Percentiles rank a stretch among this genome's conserved stretches.
Evolutionary conservation across 164 flowering plant species (phyloP).

Genomic region (Protea cynaroides): DNA sequence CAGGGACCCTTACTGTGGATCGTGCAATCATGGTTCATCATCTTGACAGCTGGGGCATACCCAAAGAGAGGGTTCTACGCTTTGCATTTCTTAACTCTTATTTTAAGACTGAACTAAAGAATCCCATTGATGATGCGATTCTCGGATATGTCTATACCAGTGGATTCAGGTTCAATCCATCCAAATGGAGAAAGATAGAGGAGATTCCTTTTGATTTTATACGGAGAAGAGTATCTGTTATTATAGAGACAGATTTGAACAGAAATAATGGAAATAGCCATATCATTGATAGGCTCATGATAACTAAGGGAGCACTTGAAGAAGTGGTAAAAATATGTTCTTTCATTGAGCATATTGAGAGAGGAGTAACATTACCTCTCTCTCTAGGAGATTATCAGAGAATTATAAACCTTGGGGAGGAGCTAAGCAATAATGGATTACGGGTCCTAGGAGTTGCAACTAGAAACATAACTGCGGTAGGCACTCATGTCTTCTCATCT

Average conservation of each 20-base stretch:
- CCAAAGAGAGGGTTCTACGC: constrained; percentile 48
- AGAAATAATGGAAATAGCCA: constrained; percentile 8
- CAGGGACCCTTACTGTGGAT: constrained; percentile 76
- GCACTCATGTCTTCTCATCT: constrained; percentile 7
- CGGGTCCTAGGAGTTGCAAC: constrained; percentile 54
- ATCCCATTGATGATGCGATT: constrained; percentile 76
- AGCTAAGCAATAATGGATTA: constrained; percentile 53
- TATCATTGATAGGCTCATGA: constrained; percentile 19
- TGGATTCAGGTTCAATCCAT: constrained; percentile 59
- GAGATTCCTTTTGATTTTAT: constrained; percentile 76
- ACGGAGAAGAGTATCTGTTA: constrained; percentile 55
- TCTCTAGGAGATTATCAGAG: constrained; percentile 37
- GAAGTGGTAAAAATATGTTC: constrained; percentile 54
- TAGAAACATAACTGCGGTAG: constrained; percentile 34
- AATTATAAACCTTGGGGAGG: constrained; percentile 42
- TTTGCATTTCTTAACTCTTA: constrained; percentile 71
- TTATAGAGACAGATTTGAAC: constrained; percentile 36
- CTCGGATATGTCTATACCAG: constrained; percentile 58
- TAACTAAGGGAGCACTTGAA: constrained; percentile 77
- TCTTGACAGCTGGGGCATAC: constrained; percentile 49
- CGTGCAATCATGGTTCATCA: constrained; percentile 49
- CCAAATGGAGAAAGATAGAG: constrained; percentile 61
- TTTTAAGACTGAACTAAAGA: constrained; percentile 64
- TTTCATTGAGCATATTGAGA: constrained; percentile 39
- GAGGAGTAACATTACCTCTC: constrained; percentile 22